Conservation (phyloP, 257 asterid genomes). For the Solanum chilense region DNA sequence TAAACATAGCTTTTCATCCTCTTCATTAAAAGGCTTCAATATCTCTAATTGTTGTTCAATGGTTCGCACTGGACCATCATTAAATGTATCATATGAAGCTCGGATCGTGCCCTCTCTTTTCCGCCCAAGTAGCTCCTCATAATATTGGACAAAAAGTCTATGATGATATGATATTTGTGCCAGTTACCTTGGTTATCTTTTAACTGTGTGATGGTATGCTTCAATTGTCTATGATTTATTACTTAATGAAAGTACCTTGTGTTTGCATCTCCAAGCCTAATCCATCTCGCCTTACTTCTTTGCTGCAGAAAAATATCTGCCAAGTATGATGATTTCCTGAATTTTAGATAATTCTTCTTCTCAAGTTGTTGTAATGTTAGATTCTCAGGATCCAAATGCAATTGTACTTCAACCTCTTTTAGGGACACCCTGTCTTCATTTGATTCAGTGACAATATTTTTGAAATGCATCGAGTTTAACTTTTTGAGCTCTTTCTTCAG, state of each 20-base stretch:
- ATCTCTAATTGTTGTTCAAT: no score
- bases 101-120: no score
- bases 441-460: neutral
- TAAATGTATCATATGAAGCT: no score
- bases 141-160: no score
- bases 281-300: neutral
- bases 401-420: neutral
- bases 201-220: no score
- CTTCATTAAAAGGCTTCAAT: no score
- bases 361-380: neutral
- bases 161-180: no score
- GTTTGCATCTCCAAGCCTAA: neutral
- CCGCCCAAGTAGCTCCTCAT: no score
- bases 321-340: neutral
- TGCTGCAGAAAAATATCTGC: neutral
- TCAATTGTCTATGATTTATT: neutral
- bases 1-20: no score
- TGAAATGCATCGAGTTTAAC: neutral
- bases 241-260: no score
- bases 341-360: neutral
- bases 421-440: neutral
- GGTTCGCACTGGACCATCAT: no score
- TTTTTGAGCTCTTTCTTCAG: neutral
- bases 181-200: neutral
- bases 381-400: neutral